A percentile compares a stretch with the other conserved stretches of the same genome.
These are phyloP conservation scores for Massariosphaeria phaeospora DNA, from an alignment of 495 filamentous ascomycete genomes.

Conservation along the genomic window DNA sequence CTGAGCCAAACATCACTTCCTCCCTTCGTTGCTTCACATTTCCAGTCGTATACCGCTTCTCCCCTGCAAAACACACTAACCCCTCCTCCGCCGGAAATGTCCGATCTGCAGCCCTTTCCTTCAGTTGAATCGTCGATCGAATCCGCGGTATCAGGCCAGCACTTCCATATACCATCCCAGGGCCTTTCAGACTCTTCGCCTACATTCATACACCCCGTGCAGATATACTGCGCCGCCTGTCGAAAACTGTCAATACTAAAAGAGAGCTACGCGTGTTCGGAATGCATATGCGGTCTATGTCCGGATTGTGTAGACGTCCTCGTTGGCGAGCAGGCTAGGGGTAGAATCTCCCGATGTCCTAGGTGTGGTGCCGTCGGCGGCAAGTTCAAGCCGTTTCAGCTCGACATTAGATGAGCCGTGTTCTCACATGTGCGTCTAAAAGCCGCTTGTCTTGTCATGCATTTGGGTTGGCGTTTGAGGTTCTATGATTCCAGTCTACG, in stretches of 20 bases:
- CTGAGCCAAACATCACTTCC: conserved; percentile 74
- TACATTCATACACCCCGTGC: conserved; percentile 58
- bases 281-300: conserved; percentile 89
- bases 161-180: conserved; percentile 59
- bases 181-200: conserved; percentile 47
- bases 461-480: not conserved
- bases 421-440: not conserved
- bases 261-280: conserved; percentile 85
- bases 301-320: conserved; percentile 77
- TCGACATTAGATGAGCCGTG: conserved; percentile 53
- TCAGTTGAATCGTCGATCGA: conserved; percentile 72
- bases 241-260: conserved; percentile 65
- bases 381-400: conserved; percentile 62
- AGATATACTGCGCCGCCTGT: conserved; percentile 85
- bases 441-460: not conserved
- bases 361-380: conserved; percentile 62
- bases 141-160: conserved; percentile 52
- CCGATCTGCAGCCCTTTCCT: conserved; percentile 66
- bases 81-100: conserved; percentile 60
- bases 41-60: conserved; percentile 75
- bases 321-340: conserved; percentile 49
- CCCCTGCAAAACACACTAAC: conserved; percentile 82
- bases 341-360: conserved; percentile 57
- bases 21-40: conserved; percentile 56
- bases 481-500: no score